Conservation (phyloP, 2,329 filamentous ascomycete species). For the Hymenoscyphus salicellus region DNA sequence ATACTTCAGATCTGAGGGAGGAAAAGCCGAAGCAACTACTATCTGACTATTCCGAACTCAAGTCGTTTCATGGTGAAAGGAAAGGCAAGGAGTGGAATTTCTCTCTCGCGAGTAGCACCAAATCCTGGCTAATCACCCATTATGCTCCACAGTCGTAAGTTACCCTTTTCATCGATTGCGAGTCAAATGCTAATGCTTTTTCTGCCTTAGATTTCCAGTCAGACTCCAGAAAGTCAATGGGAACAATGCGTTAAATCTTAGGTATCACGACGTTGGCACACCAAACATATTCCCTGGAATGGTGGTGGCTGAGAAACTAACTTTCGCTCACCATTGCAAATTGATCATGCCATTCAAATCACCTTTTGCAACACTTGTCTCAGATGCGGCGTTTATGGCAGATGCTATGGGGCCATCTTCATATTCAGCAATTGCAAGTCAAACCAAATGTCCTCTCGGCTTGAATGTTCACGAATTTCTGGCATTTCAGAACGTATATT, state of each 20-base stretch:
- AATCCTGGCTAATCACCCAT: conserved; percentile 36
- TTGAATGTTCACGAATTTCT: conserved; percentile 49
- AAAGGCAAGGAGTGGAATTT: too few relatives aligned
- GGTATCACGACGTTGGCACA: conserved; percentile 32
- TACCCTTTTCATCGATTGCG: conserved; percentile 6
- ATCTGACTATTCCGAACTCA: conserved; percentile 22
- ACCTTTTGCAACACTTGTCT: conserved; percentile 24
- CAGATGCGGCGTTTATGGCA: conserved; percentile 22
- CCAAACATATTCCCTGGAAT: conserved; percentile 28
- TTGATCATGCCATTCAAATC: conserved; percentile 37
- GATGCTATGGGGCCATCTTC: conserved; percentile 36
- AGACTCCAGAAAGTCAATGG: too few relatives aligned
- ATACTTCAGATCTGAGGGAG: neutral
- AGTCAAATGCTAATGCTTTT: too few relatives aligned
- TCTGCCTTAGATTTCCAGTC: too few relatives aligned
- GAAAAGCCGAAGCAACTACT: conserved; percentile 15
- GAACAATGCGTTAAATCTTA: conserved; percentile 15
- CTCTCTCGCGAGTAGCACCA: too few relatives aligned
- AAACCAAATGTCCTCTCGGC: conserved; percentile 45
- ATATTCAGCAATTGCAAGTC: conserved; percentile 45
- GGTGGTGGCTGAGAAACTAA: conserved; percentile 22
- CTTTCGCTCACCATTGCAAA: conserved; percentile 36
- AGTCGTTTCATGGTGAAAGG: conserved; percentile 14
- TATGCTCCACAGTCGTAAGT: conserved; percentile 23
- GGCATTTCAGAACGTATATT: conserved; percentile 44